phyloP scores from a whole-genome alignment of 2,329 filamentous ascomycete species.

The Nemania bipapillata region DNA sequence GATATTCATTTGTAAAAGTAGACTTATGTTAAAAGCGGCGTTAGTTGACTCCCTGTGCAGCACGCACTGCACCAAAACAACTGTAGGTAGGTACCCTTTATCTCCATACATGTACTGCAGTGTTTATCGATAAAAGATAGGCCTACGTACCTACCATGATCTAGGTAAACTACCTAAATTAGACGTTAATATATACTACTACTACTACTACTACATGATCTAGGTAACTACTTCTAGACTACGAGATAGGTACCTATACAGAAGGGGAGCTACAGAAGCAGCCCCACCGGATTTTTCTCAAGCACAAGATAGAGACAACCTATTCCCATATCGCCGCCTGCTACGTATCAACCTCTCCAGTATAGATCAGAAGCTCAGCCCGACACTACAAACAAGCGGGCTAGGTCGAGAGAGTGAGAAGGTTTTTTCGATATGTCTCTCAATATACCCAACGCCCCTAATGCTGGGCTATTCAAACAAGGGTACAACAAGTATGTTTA shows the following conservation, averaged over 20 bases:
- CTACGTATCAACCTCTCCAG: constrained; percentile 1
- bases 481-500: constrained; percentile 89
- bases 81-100: background rate
- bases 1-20: no score
- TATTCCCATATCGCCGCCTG: constrained; percentile 18
- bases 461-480: constrained; percentile 91
- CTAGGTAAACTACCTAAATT: background rate
- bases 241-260: no score
- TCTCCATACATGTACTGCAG: background rate
- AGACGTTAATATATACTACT: no score
- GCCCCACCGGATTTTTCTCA: constrained; percentile 42
- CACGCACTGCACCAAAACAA: no score
- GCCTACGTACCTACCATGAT: background rate
- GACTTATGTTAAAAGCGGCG: no score
- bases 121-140: constrained; percentile 21
- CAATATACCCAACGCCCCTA: constrained; percentile 92
- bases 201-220: no score
- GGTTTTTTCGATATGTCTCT: constrained; percentile 78
- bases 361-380: background rate
- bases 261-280: constrained; percentile 15
- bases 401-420: background rate
- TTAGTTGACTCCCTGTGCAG: no score
- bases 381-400: constrained; percentile 6
- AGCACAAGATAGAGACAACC: constrained; percentile 24
- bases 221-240: background rate